phyloP scores from a whole-genome alignment of 495 filamentous ascomycete genomes.

The Cryomyces antarcticus region DNA sequence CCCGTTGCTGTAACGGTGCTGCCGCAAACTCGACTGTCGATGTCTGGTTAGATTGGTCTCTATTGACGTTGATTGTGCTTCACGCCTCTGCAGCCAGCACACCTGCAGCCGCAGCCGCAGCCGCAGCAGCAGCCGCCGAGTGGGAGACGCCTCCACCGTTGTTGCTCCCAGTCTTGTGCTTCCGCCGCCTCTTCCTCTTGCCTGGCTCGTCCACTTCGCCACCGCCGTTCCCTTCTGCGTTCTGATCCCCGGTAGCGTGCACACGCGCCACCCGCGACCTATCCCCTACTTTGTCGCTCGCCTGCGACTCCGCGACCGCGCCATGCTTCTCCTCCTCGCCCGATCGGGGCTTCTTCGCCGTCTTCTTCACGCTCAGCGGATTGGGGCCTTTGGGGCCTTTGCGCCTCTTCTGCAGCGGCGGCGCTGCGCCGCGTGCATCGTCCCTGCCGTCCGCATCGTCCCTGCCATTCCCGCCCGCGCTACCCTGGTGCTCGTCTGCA shows the following conservation, averaged over 20 bases:
- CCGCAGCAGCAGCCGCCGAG: neutral
- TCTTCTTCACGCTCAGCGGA: constrained; percentile 75
- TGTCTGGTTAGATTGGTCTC: too few species aligned
- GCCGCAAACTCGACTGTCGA: too few species aligned
- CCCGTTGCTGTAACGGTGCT: too few species aligned
- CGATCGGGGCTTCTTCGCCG: constrained; percentile 26
- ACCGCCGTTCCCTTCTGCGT: constrained; percentile 3
- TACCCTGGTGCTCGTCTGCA: constrained; percentile 23
- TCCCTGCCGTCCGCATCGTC: constrained; percentile 2
- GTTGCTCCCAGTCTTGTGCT: constrained; percentile 10
- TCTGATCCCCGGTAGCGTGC: neutral
- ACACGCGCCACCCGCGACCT: neutral
- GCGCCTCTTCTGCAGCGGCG: constrained; percentile 38
- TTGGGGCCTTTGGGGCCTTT: constrained; percentile 69
- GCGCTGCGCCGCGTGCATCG: constrained; percentile 1
- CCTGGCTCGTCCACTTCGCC: neutral
- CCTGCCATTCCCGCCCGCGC: constrained; percentile 8
- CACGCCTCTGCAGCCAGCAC: neutral
- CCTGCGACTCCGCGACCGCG: neutral
- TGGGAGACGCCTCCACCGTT: neutral
- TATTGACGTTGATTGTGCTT: too few species aligned
- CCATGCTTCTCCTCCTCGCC: neutral
- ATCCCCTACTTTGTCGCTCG: neutral
- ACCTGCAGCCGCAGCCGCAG: neutral
- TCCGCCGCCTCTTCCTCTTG: constrained; percentile 15